Conservation (phyloP, 352 stramenopile genomes). For the Phytophthora tentaculata region DNA sequence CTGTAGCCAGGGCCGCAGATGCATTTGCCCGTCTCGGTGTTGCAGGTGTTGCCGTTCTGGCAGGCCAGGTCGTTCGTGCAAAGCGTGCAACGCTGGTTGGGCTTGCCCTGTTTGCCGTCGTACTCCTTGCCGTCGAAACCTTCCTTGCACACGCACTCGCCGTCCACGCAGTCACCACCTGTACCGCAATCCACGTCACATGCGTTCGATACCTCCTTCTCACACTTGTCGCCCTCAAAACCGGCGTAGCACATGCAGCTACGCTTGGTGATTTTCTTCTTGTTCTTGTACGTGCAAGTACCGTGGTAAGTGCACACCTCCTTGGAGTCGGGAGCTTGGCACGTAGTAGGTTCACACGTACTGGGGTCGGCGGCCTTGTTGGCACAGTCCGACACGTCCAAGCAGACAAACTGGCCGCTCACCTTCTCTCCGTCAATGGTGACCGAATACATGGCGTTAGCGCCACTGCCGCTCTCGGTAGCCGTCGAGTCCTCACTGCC, state of each 20-base stretch:
- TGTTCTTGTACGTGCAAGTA: slow-evolving; percentile 75
- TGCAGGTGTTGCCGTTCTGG: slow-evolving; percentile 59
- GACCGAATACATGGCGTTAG: slow-evolving; percentile 53
- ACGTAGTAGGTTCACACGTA: slow-evolving; percentile 45
- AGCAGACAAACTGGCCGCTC: slow-evolving; percentile 58
- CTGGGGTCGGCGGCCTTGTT: slow-evolving; percentile 59
- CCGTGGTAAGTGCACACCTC: slow-evolving; percentile 72
- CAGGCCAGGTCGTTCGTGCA: slow-evolving; percentile 63
- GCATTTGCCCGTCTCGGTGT: slow-evolving; percentile 62
- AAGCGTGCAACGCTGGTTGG: slow-evolving; percentile 54
- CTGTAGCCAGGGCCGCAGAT: slow-evolving; percentile 52
- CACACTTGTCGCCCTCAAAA: slow-evolving; percentile 56
- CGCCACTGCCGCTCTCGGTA: slow-evolving; percentile 33
- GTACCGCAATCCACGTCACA: slow-evolving; percentile 67
- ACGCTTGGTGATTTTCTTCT: slow-evolving; percentile 63
- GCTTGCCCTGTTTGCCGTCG: slow-evolving; percentile 54
- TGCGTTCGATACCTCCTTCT: slow-evolving; percentile 47
- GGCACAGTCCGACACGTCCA: slow-evolving; percentile 66
- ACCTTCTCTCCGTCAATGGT: slow-evolving; percentile 61
- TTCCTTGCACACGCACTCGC: slow-evolving; percentile 55
- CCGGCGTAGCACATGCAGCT: slow-evolving; percentile 60
- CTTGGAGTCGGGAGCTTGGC: slow-evolving; percentile 48
- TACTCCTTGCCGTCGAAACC: slow-evolving; percentile 52
- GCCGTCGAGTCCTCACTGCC: slow-evolving; percentile 26
- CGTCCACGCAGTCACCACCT: slow-evolving; percentile 56